phyloP scores from a whole-genome alignment of 306 rosid species.

The Fragaria vesca region DNA sequence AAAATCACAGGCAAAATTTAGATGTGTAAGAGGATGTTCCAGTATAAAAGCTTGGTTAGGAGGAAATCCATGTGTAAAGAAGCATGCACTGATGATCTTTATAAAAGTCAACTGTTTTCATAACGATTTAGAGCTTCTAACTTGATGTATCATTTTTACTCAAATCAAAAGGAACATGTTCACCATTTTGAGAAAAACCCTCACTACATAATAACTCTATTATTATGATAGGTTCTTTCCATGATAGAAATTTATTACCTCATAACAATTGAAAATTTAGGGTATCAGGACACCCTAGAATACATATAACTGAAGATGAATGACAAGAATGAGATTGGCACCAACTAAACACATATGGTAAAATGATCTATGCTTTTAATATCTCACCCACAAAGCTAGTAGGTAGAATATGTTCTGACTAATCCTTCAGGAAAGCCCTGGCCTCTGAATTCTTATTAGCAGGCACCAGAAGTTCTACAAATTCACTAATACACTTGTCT shows the following conservation, averaged over 20 bases:
- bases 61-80: constrained; percentile 11
- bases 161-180: not conserved
- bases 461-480: constrained; percentile 36
- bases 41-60: constrained; percentile 21
- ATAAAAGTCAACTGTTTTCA: not conserved
- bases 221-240: not conserved
- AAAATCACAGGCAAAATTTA: constrained; percentile 27
- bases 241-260: not conserved
- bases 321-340: no score
- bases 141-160: not conserved
- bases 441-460: constrained; percentile 20
- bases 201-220: not conserved
- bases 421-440: constrained; percentile 14
- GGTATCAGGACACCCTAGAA: no score
- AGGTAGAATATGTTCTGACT: not conserved
- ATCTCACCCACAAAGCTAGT: no score
- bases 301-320: no score
- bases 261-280: not conserved
- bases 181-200: not conserved
- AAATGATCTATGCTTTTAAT: no score
- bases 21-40: constrained; percentile 29
- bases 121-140: not conserved
- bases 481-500: constrained; percentile 38
- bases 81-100: not conserved
- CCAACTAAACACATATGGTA: no score